phyloP scores from a whole-genome alignment of 2,329 filamentous ascomycete genomes.

The Colletotrichum sidae region DNA sequence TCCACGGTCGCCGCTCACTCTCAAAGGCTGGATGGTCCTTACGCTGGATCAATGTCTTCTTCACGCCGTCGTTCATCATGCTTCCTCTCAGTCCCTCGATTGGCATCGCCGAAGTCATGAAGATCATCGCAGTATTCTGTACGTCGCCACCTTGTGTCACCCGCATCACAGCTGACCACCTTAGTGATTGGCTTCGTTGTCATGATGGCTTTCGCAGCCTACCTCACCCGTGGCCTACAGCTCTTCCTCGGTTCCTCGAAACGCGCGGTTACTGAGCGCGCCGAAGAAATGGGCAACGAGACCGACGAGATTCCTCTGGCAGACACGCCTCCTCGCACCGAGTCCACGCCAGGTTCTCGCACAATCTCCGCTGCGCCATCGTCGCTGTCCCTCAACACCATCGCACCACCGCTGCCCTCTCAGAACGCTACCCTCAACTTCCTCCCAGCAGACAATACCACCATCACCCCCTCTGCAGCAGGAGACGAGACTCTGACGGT shows the following conservation, averaged over 20 bases:
- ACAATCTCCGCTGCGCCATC: slow-evolving; percentile 38
- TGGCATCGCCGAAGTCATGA: slow-evolving; percentile 64
- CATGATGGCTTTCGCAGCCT: slow-evolving; percentile 64
- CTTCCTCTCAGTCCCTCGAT: slow-evolving; percentile 68
- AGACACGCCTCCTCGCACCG: slow-evolving; percentile 24
- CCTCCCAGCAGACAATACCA: slow-evolving; percentile 38
- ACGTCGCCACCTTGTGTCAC: slow-evolving; percentile 39
- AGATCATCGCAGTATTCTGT: slow-evolving; percentile 71
- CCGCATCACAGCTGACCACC: not conserved
- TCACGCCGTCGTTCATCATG: slow-evolving; percentile 69
- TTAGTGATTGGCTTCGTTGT: slow-evolving; percentile 66
- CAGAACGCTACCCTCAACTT: slow-evolving; percentile 40
- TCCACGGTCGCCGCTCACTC: not conserved
- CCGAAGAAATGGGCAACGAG: slow-evolving; percentile 60
- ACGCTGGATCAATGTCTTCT: slow-evolving; percentile 69
- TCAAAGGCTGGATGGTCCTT: slow-evolving; percentile 67
- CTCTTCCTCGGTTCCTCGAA: slow-evolving; percentile 64
- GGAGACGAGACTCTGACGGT: not conserved
- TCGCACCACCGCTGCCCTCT: slow-evolving; percentile 35
- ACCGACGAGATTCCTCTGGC: slow-evolving; percentile 62
- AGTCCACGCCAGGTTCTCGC: slow-evolving; percentile 39
- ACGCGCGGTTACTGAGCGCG: slow-evolving; percentile 61
- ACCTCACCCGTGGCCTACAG: slow-evolving; percentile 65
- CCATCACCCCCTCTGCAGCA: not conserved
- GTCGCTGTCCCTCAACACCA: slow-evolving; percentile 37